These are phyloP conservation scores for Colletotrichum spinosum DNA, from an alignment of 2,329 filamentous ascomycete species.

Conservation along the genomic window DNA sequence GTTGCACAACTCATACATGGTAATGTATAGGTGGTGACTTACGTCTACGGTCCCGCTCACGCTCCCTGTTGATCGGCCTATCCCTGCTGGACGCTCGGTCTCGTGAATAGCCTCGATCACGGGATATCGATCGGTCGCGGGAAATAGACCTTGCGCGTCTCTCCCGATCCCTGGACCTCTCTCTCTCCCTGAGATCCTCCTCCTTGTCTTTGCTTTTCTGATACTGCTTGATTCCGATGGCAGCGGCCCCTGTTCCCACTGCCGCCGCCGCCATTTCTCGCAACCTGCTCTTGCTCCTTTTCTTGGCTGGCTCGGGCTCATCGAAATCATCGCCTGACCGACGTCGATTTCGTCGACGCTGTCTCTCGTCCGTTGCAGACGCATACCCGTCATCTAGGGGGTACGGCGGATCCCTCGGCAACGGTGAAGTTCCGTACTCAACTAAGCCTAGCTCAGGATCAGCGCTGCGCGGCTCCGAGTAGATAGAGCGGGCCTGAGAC, in stretches of 20 bases:
- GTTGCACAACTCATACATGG: background rate
- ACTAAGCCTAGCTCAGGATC: conserved; percentile 77
- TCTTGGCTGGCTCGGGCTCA: conserved; percentile 51
- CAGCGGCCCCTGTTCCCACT: conserved; percentile 68
- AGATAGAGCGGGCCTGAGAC: conserved; percentile 62
- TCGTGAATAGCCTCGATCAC: conserved; percentile 18
- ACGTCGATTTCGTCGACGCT: conserved; percentile 52
- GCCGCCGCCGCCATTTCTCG: conserved; percentile 67
- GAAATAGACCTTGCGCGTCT: conserved; percentile 28
- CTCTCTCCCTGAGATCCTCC: conserved; percentile 41
- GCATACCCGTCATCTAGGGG: conserved; percentile 56
- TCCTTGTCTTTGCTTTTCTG: conserved; percentile 61
- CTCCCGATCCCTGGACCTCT: conserved; percentile 37
- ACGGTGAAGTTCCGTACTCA: conserved; percentile 72
- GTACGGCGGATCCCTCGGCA: conserved; percentile 54
- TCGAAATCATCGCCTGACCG: conserved; percentile 44
- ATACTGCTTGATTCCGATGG: conserved; percentile 72
- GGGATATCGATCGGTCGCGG: conserved; percentile 28
- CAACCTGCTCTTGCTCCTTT: conserved; percentile 66
- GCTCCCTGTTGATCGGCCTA: conserved; percentile 40
- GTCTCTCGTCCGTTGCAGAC: conserved; percentile 59
- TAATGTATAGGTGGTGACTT: conserved; percentile 37
- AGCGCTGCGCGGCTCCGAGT: conserved; percentile 63
- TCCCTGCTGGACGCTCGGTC: conserved; percentile 41
- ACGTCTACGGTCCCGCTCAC: conserved; percentile 49